phyloP scores from a whole-genome alignment of 2,329 filamentous ascomycete species.

The Mariannaea sp. region DNA sequence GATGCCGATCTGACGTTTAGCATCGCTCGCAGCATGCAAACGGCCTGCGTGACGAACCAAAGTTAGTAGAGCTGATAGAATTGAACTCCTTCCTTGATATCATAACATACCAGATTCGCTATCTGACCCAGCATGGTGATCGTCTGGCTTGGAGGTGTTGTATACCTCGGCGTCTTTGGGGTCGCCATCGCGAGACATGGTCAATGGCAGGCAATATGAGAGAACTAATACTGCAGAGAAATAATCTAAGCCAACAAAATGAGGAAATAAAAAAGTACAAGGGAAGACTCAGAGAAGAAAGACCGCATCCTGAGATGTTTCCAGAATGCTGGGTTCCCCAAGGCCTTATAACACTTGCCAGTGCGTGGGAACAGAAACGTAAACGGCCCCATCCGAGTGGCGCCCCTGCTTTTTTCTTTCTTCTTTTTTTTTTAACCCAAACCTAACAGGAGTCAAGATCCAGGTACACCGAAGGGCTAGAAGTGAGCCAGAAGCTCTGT shows the following conservation, averaged over 20 bases:
- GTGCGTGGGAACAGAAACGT: slow-evolving; percentile 1
- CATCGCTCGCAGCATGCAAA: slow-evolving; percentile 49
- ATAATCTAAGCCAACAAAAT: not conserved
- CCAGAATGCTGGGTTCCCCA: not conserved
- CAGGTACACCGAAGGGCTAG: slow-evolving; percentile 27
- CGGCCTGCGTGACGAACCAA: slow-evolving; percentile 29
- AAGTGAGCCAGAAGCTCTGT: slow-evolving; percentile 30
- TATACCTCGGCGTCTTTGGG: slow-evolving; percentile 22
- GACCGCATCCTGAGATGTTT: not conserved
- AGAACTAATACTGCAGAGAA: no score
- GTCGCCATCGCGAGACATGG: slow-evolving; percentile 31
- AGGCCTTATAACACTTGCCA: slow-evolving; percentile 10
- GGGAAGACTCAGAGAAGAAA: not conserved
- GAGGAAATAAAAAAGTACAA: not conserved
- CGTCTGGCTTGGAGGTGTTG: slow-evolving; percentile 20
- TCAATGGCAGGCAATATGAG: slow-evolving; percentile 5
- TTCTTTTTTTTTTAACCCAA: no score
- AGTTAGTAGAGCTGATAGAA: slow-evolving; percentile 2
- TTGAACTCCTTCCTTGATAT: not conserved
- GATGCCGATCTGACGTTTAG: slow-evolving; percentile 60
- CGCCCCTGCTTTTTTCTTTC: not conserved
- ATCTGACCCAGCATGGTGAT: slow-evolving; percentile 25
- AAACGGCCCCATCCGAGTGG: slow-evolving; percentile 10
- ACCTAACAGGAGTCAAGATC: no score
- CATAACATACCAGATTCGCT: slow-evolving; percentile 30